phyloP scores from a whole-genome alignment of 164 flowering plant species.

The Annona cherimola region DNA sequence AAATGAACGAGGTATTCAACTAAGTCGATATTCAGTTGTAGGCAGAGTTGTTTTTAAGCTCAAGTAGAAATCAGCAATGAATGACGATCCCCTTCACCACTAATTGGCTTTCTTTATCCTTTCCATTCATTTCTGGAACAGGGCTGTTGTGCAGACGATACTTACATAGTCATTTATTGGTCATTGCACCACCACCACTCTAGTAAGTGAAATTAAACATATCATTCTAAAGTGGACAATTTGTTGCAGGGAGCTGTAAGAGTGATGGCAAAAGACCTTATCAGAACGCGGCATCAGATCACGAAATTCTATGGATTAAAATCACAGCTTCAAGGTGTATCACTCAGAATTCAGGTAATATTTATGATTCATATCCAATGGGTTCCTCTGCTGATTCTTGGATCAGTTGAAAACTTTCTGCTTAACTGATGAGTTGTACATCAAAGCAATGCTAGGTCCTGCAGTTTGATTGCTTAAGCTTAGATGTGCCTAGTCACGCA shows the following conservation, averaged over 20 bases:
- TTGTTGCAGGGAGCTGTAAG: conserved; percentile 84
- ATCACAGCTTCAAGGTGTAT: conserved; percentile 95
- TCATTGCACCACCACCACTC: too few species aligned
- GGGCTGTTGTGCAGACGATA: too few species aligned
- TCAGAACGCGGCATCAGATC: conserved; percentile 90
- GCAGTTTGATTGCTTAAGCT: not conserved
- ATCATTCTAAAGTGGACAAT: not conserved
- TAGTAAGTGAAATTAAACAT: not conserved
- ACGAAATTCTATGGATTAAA: conserved; percentile 92
- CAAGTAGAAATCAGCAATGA: too few species aligned
- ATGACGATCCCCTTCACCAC: too few species aligned
- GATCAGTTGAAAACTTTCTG: not conserved
- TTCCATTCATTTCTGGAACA: too few species aligned
- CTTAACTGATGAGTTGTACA: not conserved
- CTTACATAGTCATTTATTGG: too few species aligned
- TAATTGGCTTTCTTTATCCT: too few species aligned
- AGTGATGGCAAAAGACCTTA: conserved; percentile 99
- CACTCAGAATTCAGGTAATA: conserved; percentile 87
- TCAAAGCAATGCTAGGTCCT: too few species aligned
- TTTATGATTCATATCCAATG: not conserved
- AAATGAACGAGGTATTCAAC: too few species aligned
- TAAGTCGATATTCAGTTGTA: too few species aligned
- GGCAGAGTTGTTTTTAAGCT: too few species aligned
- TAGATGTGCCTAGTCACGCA: not conserved
- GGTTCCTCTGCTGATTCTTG: not conserved